Base-by-base conservation (phyloP, 1,284 basidiomycete genomes). In the Tranzscheliella williamsii region DNA sequence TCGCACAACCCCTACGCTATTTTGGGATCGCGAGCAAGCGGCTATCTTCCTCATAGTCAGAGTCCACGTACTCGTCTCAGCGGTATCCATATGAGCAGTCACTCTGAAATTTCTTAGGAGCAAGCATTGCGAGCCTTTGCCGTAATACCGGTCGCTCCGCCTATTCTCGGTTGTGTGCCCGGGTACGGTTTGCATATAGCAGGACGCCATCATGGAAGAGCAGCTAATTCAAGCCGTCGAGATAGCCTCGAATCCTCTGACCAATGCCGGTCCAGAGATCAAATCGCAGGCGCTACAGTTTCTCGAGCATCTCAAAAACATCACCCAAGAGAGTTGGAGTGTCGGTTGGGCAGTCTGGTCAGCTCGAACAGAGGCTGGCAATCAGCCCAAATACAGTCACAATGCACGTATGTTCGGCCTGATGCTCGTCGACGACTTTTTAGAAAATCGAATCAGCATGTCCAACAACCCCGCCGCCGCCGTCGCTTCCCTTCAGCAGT, bases 381-480 rank as follows among this genome's bases (percentile, higher is more conserved):
- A 68, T 78, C 24, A 81, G 84, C 70, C 71, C 33, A 88, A 86
- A 78, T 84, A 90, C 78, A 84, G 85, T 18, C 78, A 85, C 35
- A 85, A 91, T 71, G 88, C 84, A 31, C 84, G 91, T 47, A 88
- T 93, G 80, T 92, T 89, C 78, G 89, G 87, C 20, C 81, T 94
- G 63, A 85, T 89, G 54, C 85, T 94, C 47, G 79, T 94, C 49
- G 89, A 91, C 58, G 89, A 91, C 45, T 90, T 89, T 73, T 82
- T 93, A 53, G 88, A 89, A 69, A 87, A 86, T 78, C 84, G 86
- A 26, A 58, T 70, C 41, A 42, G 45, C 41, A 27, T 42, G 38
- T 48, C 54, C 4, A 46, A 42, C 30, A 61, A 75, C 16, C 62
- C 74, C 4, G 56, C 52, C 4, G 55, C 49, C 11, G 71, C 74